Base-by-base conservation (phyloP, 192 early-diverging fungal species). In the Podila clonocystis region DNA sequence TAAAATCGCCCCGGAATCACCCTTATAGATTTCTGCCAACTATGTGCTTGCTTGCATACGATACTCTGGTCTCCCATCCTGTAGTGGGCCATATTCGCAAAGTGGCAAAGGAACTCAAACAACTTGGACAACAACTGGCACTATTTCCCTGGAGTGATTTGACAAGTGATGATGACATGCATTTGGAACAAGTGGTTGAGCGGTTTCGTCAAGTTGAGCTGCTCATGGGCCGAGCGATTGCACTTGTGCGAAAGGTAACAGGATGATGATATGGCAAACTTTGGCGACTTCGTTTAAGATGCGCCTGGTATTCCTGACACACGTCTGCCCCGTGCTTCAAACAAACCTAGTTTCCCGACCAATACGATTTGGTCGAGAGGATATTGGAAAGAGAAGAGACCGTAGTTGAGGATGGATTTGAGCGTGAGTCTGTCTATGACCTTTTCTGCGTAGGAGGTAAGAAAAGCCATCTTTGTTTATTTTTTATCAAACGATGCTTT, bases 41-140 rank as follows among this genome's bases (percentile, higher is more conserved):
- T 11, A 73, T 95, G 58, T 91, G 90, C 34, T 82, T 94, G n/a
- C 85, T 94, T 41, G 87, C 89, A 0, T 97, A 95, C 67, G 92
- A 95, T 62, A 86, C 89, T 1, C 84, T 97, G 20, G 74, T 84
- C 4, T 84, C 86, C 9, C 91, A 94, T 63, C 87, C 91, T 5
- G 74, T 92, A 15, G 65, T 82, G 11, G 63, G 65, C 24, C 70
- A 78, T 63, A 74, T 91, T 7, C 84, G 77, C 9, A 65, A 84
- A 22, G 74, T 94, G 9, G 70, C 82, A 4, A 48, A 57, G 17
- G 82, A 83, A 4, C 29, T 89, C 4, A n/a, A 67, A 20, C 62
- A 77, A 8, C 58, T 91, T 6, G 82, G 70, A 3, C 52, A 72
- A 9, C 72, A 67, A n/a, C 34, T 91, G 24, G 57, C 28, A 5